A percentile compares a stretch with the other conserved stretches of the same genome.
These are phyloP conservation scores for Pulveroboletus sp. DNA, from an alignment of 768 basidiomycete genomes.

Conservation along the genomic window DNA sequence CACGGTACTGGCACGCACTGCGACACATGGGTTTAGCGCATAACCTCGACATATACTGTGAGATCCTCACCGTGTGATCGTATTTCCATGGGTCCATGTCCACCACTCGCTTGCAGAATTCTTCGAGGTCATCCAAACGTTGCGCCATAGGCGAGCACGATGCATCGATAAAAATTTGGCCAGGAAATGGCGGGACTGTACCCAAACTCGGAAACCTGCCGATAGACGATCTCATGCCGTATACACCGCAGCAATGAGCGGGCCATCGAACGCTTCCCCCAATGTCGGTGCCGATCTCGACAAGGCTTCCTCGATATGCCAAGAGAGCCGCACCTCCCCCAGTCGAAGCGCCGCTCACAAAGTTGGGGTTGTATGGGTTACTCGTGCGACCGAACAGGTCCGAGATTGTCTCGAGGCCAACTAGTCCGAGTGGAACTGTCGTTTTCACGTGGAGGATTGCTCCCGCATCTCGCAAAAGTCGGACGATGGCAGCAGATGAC, in stretches of 20 bases:
- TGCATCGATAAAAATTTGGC: conserved; percentile 36
- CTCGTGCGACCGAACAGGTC: conserved; percentile 44
- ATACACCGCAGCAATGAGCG: conserved; percentile 45
- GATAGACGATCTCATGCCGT: conserved; percentile 37
- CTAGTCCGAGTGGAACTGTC: conserved; percentile 40
- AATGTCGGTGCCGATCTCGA: conserved; percentile 48
- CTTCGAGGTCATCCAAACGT: conserved; percentile 38
- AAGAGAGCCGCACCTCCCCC: conserved; percentile 51
- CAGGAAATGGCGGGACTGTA: conserved; percentile 30
- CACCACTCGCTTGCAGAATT: conserved; percentile 42
- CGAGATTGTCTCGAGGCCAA: conserved; percentile 40
- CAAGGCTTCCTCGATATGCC: conserved; percentile 39
- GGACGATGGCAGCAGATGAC: conserved; percentile 37
- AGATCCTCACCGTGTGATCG: conserved; percentile 36
- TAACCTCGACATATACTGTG: neutral
- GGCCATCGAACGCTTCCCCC: conserved; percentile 50
- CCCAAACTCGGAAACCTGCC: conserved; percentile 39
- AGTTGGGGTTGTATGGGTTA: conserved; percentile 45
- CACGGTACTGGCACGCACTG: conserved; percentile 44
- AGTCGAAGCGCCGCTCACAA: conserved; percentile 44
- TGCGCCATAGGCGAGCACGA: conserved; percentile 41
- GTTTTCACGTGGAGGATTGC: conserved; percentile 42
- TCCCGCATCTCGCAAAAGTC: conserved; percentile 40
- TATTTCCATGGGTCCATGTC: conserved; percentile 42
- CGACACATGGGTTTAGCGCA: neutral